Base-by-base conservation (phyloP, 2,329 filamentous ascomycete genomes). In the Monilinia fructigena region DNA sequence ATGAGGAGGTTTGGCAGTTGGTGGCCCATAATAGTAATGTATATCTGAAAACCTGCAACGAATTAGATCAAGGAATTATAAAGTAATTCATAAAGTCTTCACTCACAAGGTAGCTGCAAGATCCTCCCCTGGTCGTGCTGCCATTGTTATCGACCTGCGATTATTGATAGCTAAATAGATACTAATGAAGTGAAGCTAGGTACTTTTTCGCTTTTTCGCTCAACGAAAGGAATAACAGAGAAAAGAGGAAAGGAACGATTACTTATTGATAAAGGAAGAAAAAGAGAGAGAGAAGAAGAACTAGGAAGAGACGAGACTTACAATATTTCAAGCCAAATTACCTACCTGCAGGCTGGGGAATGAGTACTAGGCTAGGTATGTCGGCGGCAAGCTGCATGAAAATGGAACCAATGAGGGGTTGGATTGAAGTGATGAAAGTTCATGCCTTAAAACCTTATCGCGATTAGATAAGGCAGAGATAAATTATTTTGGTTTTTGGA, bases 1-100 rank as follows among this genome's bases (percentile, higher is more conserved):
- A 76, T 93, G 91, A n/a, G 83, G 86, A 40, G 90, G 90, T 66
- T 83, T 86, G 66, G 83, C 81, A 7, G 82, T 82, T 2, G 88
- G 87, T n/a, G 87, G 83, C 35, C 85, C 83, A 78, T 93, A 92
- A 78, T 87, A 92, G 78, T 93, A 93, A 77, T 93, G 91, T 64
- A 93, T 76, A 74, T 94, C 91, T 69, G 85, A 89, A 74, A 91
- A 93, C 73, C 90, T 93, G 69, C 65, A 35, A 28, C 35, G 47
- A 3, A 59, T 74, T 56, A 73, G 70, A 64, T 50, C 20, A 35
- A 60, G 26, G 16, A 35, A 14, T 55, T 55, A 18, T 31, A 42
- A 35, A 45, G 31, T 38, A n/a, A 68, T 69, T 75, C 70, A 78
- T 35, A 74, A 71, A 58, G 56, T 55, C 26, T 54, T 65, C 69